Evolutionary conservation across 495 filamentous ascomycete species (phyloP), one percentile per base, ranked within the genome.

Genomic region (Talaromyces borbonicus): DNA sequence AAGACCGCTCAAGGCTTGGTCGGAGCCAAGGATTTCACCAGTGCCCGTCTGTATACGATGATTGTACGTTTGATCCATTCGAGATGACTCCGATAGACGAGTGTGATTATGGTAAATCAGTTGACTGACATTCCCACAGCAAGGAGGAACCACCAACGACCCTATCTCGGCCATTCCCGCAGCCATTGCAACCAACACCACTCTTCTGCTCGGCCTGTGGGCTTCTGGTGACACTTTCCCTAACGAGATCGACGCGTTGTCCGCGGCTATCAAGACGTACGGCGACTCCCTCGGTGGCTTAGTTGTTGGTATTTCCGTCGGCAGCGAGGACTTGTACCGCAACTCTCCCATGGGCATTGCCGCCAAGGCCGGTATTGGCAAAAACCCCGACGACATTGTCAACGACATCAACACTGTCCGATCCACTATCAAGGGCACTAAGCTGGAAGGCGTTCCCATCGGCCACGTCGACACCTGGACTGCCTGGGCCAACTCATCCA

Each of bases 381-480:
- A 75, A 20, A 63, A 69, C 23, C 80, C 86, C 8, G 66, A 71
- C 29, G 67, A 61, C 11, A 61, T 90, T 37, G 75, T 71, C 53
- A 55, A 61, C 42, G 86, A 83, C 70, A 88, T 90, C 68, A 58
- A 73, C 38, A 65, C 80, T 58, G 75, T 81, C 48, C 73, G 78
- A 43, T 56, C 65, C 6, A 60, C 73, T 49, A 77, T 90, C 53
- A 46, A 62, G 8, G 72, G 73, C 51, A 85, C 85, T 27, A 48
- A 55, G 35, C 66, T 85, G 46, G 66, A 66, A 30, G 59, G 57
- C 31, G 68, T 66, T 27, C 67, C 77, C 8, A 67, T 95, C 53
- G 89, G 90, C 33, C 87, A 94, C 63, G 89, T 93, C 57, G 89
- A 95, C 62, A 95, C 88, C 46, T 95, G 90, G 88, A 87, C 83